A percentile compares a stretch with the other conserved stretches of the same genome.
phyloP scores from a whole-genome alignment of 495 filamentous ascomycete genomes.

The Podospora anserina region DNA sequence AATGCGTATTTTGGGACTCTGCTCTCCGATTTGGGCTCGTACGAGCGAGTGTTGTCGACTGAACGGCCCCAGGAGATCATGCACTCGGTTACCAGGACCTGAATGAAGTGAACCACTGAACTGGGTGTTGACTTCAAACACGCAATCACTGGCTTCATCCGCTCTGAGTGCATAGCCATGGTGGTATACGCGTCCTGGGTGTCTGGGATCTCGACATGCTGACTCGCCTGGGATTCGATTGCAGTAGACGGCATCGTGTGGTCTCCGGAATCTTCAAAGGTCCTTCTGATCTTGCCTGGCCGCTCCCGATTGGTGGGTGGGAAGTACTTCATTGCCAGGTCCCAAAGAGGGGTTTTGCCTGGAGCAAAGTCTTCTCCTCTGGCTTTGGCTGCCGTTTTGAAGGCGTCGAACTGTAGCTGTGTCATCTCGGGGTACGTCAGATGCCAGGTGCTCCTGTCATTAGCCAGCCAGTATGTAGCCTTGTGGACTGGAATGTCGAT shows the following conservation, averaged over 20 bases:
- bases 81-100: slow-evolving; percentile 59
- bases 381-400: slow-evolving; percentile 38
- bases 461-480: slow-evolving; percentile 48
- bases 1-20: slow-evolving; percentile 80
- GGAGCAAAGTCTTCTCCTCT: slow-evolving; percentile 47
- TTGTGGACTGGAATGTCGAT: slow-evolving; percentile 50
- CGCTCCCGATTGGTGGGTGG: slow-evolving; percentile 31
- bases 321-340: slow-evolving; percentile 48
- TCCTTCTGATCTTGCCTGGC: not conserved
- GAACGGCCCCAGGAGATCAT: slow-evolving; percentile 75
- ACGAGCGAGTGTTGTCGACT: slow-evolving; percentile 56
- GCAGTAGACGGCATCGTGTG: slow-evolving; percentile 15
- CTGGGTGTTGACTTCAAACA: slow-evolving; percentile 39
- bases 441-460: slow-evolving; percentile 50
- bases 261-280: not conserved
- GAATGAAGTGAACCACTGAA: slow-evolving; percentile 52
- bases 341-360: slow-evolving; percentile 43
- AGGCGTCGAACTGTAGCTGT: slow-evolving; percentile 46
- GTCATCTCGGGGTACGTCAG: slow-evolving; percentile 55
- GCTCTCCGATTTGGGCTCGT: slow-evolving; percentile 55
- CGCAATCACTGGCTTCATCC: slow-evolving; percentile 30
- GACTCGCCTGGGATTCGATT: slow-evolving; percentile 21
- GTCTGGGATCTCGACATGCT: slow-evolving; percentile 13
- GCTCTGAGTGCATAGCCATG: slow-evolving; percentile 18
- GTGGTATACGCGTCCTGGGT: slow-evolving; percentile 18